Evolutionary conservation across 257 asterid genomes (phyloP).

Genomic region (Scutellaria barbata): DNA sequence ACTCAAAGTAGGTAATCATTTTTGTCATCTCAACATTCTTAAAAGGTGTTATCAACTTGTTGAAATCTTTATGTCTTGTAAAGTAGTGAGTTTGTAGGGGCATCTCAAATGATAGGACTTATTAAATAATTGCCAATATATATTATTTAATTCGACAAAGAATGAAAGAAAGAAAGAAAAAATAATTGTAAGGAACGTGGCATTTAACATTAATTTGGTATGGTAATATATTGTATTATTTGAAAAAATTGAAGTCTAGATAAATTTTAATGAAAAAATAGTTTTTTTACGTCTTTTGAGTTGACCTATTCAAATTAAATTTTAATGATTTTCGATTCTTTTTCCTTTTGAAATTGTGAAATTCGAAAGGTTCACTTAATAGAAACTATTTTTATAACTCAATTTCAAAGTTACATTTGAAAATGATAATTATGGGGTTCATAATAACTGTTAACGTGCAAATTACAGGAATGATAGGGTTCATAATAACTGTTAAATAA

Average conservation of each 20-base stretch:
- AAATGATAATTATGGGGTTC: too few relatives aligned
- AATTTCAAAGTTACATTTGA: too few relatives aligned
- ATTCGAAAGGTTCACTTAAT: too few relatives aligned
- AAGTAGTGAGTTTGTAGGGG: conserved; percentile 38
- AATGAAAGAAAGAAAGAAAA: conserved; percentile 36
- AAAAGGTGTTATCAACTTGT: conserved; percentile 42
- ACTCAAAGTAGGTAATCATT: conserved; percentile 28
- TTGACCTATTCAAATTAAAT: neutral
- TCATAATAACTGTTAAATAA: too few relatives aligned
- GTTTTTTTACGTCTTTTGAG: neutral
- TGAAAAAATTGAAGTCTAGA: neutral
- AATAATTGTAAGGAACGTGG: conserved; percentile 44
- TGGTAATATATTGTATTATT: conserved; percentile 2
- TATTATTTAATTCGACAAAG: neutral
- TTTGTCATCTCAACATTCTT: conserved; percentile 30
- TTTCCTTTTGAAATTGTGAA: neutral
- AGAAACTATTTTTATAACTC: too few relatives aligned
- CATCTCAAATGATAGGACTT: conserved; percentile 37
- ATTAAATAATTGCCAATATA: conserved; percentile 18
- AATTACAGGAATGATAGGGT: too few relatives aligned
- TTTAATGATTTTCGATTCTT: neutral
- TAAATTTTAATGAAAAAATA: neutral
- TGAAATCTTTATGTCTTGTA: conserved; percentile 45
- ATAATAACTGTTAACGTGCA: too few relatives aligned
- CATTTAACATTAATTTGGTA: neutral